Percentiles rank a stretch among this genome's conserved stretches.
Conservation (phyloP, 768 basidiomycete genomes). For the Mycena pura region DNA sequence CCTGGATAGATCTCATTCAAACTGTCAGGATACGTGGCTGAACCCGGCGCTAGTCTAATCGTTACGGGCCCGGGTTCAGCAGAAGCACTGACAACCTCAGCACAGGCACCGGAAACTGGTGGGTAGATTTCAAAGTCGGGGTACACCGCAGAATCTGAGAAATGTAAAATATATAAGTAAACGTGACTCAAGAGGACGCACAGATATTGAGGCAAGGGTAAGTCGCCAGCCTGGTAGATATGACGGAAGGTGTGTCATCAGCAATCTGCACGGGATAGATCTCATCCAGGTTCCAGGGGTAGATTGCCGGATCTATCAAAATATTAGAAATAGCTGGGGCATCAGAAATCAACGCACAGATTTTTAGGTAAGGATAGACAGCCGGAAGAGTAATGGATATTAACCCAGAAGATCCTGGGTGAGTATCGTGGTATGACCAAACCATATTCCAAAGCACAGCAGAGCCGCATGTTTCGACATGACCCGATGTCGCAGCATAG, state of each 20-base stretch:
- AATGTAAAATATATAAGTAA: not conserved
- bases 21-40: conserved; percentile 18
- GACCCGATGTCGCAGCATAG: not conserved
- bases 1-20: conserved; percentile 13
- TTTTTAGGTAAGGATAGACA: conserved; percentile 21
- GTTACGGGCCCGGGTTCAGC: conserved; percentile 1
- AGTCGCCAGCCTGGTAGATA: no score
- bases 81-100: not conserved
- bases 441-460: conserved; percentile 21
- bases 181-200: conserved; percentile 4
- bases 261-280: no score
- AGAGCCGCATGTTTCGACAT: not conserved
- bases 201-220: conserved; percentile 32
- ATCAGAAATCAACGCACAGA: not conserved
- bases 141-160: conserved; percentile 37
- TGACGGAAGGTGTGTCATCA: no score
- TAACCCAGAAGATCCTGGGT: conserved; percentile 2
- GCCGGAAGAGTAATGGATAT: conserved; percentile 15
- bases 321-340: no score
- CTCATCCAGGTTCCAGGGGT: no score
- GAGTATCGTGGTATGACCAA: conserved; percentile 21
- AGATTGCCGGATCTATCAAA: no score
- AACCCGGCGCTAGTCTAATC: conserved; percentile 7
- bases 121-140: conserved; percentile 44
- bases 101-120: conserved; percentile 4